Base-by-base conservation (phyloP, 2,329 filamentous ascomycete species). In the Xylaria sp. region DNA sequence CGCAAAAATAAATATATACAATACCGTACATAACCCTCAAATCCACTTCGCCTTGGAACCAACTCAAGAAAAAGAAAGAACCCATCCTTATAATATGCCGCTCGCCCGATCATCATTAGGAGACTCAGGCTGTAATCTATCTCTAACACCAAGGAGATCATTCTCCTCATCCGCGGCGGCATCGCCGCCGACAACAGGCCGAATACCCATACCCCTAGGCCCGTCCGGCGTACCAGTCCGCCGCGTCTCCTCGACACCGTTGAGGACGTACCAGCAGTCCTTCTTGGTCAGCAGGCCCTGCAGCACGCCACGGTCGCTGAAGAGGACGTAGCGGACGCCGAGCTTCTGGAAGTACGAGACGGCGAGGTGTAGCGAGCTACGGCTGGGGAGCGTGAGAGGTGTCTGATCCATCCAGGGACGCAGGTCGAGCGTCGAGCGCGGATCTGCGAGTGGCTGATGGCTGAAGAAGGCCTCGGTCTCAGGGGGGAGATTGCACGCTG, bases 341-440 rank as follows among this genome's bases (percentile, higher is more conserved):
- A 99, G 87, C 78, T 95, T 95, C 82, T 97, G 94, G 81, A 99
- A 98, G 86, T 99, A 97, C 65, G 88, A 90, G 28, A 97, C 90
- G 3, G 93, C 93, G n/a, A 98, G 87, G 77, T 94, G 90, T 68
- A 99, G 89, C 67, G 86, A 91, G 18, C 90, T 90, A 70, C 90
- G 88, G 25, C 89, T 90, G 48, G 93, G 92, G 20, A 98, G 85
- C 0, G 96, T 98, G 55, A 99, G 92, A 0, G 96, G 96, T 0
- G 96, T 99, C 80, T 97, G 95, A 79, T 99, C 96, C 94, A 99
- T 97, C 96, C 96, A 99, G 2, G 94, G 94, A 8, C 95, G 86
- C 12, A 99, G 86, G 80, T 99, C 96, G 45, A 99, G 88, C 0
- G 91, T 94, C 18, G 89, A 86, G 23, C 86, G 84, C 0, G 93